These are phyloP conservation scores for Phaeophleospora eucalypticola DNA, from an alignment of 2,329 filamentous ascomycete genomes.

Conservation along the genomic window DNA sequence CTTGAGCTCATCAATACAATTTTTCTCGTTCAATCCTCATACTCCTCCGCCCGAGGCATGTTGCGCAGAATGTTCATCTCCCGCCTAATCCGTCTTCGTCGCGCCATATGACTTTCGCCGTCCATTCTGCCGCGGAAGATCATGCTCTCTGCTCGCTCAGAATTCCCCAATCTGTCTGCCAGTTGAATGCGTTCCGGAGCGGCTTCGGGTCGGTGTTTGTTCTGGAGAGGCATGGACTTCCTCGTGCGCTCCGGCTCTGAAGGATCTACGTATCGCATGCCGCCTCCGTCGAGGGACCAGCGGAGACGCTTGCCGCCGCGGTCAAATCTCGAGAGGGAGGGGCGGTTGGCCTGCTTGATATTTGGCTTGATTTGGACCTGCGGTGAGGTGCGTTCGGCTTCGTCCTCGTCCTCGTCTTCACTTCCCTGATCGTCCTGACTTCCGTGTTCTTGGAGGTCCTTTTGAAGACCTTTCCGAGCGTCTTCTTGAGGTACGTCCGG, in stretches of 20 bases:
- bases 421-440: neutral
- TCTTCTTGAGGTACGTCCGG: no score
- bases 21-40: neutral
- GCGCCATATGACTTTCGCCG: slow-evolving; percentile 13
- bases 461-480: no score
- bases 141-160: slow-evolving; percentile 8
- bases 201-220: neutral
- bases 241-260: no score
- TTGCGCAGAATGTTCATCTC: slow-evolving; percentile 10
- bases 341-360: neutral
- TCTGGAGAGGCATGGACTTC: no score
- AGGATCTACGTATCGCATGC: neutral
- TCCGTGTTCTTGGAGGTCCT: no score
- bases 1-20: no score
- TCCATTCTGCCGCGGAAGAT: slow-evolving; percentile 10
- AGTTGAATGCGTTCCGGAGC: neutral
- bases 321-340: neutral
- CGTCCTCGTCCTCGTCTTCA: neutral
- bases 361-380: neutral
- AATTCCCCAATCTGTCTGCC: neutral
- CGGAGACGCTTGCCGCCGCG: slow-evolving; percentile 10
- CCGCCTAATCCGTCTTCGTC: slow-evolving; percentile 6
- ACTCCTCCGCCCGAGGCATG: slow-evolving; percentile 3
- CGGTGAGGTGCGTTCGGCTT: neutral
- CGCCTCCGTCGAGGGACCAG: slow-evolving; percentile 4